phyloP scores from a whole-genome alignment of 2,329 filamentous ascomycete species.

The Penicillium griseofulvum region DNA sequence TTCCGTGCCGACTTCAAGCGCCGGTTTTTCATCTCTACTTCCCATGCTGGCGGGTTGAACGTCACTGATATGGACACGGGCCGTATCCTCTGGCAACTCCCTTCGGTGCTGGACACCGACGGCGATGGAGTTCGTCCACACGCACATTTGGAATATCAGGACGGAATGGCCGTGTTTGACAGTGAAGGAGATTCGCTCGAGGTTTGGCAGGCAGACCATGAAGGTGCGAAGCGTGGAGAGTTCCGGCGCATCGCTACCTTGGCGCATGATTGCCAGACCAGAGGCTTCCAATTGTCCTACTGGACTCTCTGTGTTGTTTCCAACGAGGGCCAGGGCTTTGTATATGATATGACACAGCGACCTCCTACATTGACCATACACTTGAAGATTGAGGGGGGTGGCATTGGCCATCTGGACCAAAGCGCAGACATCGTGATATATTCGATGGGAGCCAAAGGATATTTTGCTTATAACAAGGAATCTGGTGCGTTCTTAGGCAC shows the following conservation, averaged over 20 bases:
- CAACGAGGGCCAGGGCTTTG: slow-evolving; percentile 44
- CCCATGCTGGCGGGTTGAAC: slow-evolving; percentile 46
- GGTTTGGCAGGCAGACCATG: slow-evolving; percentile 44
- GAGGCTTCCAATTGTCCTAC: slow-evolving; percentile 48
- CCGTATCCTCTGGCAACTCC: slow-evolving; percentile 39
- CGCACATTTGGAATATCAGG: slow-evolving; percentile 50
- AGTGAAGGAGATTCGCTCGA: slow-evolving; percentile 46
- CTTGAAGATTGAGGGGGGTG: slow-evolving; percentile 41
- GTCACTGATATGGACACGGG: slow-evolving; percentile 50
- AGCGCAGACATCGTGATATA: slow-evolving; percentile 43
- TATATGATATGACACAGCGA: slow-evolving; percentile 44
- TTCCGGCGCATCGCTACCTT: slow-evolving; percentile 44
- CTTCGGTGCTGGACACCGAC: slow-evolving; percentile 26
- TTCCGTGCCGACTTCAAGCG: slow-evolving; percentile 49
- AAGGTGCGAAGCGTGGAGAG: slow-evolving; percentile 36
- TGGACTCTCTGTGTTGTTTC: slow-evolving; percentile 49
- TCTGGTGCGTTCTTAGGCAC: slow-evolving; percentile 40
- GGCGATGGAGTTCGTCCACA: slow-evolving; percentile 40
- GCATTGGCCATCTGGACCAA: slow-evolving; percentile 48
- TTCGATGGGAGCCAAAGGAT: slow-evolving; percentile 45
- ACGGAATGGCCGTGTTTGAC: slow-evolving; percentile 48
- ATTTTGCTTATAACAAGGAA: slow-evolving; percentile 44
- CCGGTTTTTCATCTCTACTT: slow-evolving; percentile 47
- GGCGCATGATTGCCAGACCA: slow-evolving; percentile 44
- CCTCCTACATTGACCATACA: slow-evolving; percentile 36